Percentiles rank a stretch among this genome's conserved stretches.
These are phyloP conservation scores for Starmerella sp. DNA, from an alignment of 805 yeast species.

Conservation along the genomic window DNA sequence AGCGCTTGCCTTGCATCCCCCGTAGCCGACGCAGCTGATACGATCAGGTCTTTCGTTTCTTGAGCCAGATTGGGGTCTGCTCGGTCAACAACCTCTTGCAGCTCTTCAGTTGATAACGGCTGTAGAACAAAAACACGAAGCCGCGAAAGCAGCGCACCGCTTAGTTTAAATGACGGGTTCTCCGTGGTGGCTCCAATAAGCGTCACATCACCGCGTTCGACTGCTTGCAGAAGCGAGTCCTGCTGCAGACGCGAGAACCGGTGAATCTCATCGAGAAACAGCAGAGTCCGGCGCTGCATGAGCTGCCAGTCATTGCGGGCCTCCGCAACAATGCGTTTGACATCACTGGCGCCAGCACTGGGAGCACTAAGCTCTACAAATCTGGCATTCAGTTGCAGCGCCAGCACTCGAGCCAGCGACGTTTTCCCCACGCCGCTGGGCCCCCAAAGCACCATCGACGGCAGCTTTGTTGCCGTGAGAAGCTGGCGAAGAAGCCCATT, in stretches of 20 bases:
- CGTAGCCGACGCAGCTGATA: conserved; percentile 46
- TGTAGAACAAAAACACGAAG: conserved; percentile 68
- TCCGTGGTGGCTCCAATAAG: conserved; percentile 97
- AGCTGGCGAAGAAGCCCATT: conserved; percentile 57
- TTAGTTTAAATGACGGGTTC: conserved; percentile 74
- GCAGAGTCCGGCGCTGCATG: conserved; percentile 46
- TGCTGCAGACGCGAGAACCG: conserved; percentile 79
- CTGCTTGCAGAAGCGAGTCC: conserved; percentile 70
- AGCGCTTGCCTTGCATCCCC: conserved; percentile 87
- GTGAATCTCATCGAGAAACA: conserved; percentile 90
- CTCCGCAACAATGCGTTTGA: conserved; percentile 49
- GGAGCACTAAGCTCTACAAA: conserved; percentile 84
- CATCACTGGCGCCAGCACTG: conserved; percentile 51
- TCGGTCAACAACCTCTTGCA: conserved; percentile 41
- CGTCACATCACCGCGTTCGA: conserved; percentile 71
- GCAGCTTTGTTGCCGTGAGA: conserved; percentile 38
- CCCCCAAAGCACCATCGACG: conserved; percentile 87
- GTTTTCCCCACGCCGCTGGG: conserved; percentile 94
- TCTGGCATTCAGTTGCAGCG: conserved; percentile 40
- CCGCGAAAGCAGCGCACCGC: conserved; percentile 72
- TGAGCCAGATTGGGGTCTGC: conserved; percentile 48
- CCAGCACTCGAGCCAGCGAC: conserved; percentile 65
- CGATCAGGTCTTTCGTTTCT: conserved; percentile 54
- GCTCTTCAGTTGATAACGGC: conserved; percentile 40
- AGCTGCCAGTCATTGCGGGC: conserved; percentile 37